Evolutionary conservation across 306 rosid genomes (phyloP), one percentile per base, ranked within the genome.

Genomic region (Crataegus laevigata): DNA sequence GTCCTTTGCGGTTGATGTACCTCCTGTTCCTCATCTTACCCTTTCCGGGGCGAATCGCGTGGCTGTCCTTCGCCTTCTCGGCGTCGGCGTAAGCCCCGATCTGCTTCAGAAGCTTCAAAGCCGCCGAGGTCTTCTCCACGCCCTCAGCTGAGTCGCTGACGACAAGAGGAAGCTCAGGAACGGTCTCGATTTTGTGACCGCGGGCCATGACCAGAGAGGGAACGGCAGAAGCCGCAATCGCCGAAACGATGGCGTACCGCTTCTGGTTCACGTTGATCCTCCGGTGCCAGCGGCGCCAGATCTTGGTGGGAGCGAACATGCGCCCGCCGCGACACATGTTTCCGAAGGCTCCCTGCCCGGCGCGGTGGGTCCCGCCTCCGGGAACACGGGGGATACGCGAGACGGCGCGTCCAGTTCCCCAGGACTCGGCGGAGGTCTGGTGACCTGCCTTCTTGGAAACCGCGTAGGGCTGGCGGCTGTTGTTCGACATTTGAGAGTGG

Each of bases 301-400:
- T 93, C 91, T 84, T 89, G 29, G 98, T 93, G 0, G 98, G 98
- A 6, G 98, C 98, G 28, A 93, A 89, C 98, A 93, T 93, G 40
- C 98, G 88, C 0, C 97, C 98, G 0, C 98, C 98, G 0, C 98
- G 96, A 67, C 98, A 93, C 97, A 93, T 93, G 89, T 93, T 93
- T 0, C 98, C 97, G 72, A 91, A 93, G 5, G 97, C 97, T 8
- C 86, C 97, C 76, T 93, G 97, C 0, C 97, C 97, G 0, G 98
- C 98, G 4, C 96, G 98, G 77, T 93, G 97, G 5, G 98, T 91
- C 0, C 98, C 98, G 24, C 97, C 98, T 0, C 97, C 98, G 1
- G 96, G 90, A 2, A 93, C 98, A 43, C 97, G 97, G 1, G 97
- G 97, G 45, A 92, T 92, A 81, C 97, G 96, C 4, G 97, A 92